phyloP scores from a whole-genome alignment of 768 basidiomycete species.

The Sutorius australiensis region DNA sequence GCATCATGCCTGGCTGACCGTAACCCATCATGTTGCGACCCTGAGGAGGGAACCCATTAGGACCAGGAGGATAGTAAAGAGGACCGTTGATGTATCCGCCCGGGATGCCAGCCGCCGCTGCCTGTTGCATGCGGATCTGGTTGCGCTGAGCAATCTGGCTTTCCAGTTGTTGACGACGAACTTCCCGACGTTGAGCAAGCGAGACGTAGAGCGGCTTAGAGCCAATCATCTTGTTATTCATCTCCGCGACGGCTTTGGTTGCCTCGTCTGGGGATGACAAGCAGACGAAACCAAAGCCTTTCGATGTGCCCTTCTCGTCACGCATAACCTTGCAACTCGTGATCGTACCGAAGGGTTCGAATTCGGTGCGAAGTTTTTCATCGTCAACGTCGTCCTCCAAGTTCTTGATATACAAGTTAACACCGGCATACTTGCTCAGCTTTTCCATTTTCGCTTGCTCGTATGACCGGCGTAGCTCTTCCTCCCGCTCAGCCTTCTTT shows the following conservation, averaged over 20 bases:
- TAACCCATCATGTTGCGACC: constrained; percentile 68
- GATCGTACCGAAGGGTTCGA: constrained; percentile 94
- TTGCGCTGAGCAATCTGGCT: constrained; percentile 98
- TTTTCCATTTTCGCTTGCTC: constrained; percentile 97
- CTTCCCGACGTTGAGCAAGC: constrained; percentile 96
- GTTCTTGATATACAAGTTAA: constrained; percentile 99
- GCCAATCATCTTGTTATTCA: constrained; percentile 99
- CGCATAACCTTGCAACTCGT: constrained; percentile 99
- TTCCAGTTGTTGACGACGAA: constrained; percentile 96
- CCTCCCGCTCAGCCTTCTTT: constrained; percentile 97
- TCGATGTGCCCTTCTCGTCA: constrained; percentile 89
- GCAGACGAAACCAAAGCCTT: constrained; percentile 99
- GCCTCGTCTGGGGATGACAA: constrained; percentile 98
- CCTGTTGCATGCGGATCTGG: constrained; percentile 93
- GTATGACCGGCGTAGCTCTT: constrained; percentile 89
- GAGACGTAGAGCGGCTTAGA: constrained; percentile 98
- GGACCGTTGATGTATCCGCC: constrained; percentile 40
- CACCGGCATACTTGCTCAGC: constrained; percentile 95
- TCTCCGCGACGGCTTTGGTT: constrained; percentile 98
- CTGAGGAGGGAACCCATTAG: constrained; percentile 69
- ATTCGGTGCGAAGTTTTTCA: constrained; percentile 93
- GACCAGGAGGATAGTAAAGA: constrained; percentile 79
- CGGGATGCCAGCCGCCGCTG: constrained; percentile 78
- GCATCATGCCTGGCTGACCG: constrained; percentile 86
- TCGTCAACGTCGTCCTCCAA: constrained; percentile 97